These are phyloP conservation scores for Gaultheria prostrata DNA, from an alignment of 148 eudicot genomes.

Conservation along the genomic window DNA sequence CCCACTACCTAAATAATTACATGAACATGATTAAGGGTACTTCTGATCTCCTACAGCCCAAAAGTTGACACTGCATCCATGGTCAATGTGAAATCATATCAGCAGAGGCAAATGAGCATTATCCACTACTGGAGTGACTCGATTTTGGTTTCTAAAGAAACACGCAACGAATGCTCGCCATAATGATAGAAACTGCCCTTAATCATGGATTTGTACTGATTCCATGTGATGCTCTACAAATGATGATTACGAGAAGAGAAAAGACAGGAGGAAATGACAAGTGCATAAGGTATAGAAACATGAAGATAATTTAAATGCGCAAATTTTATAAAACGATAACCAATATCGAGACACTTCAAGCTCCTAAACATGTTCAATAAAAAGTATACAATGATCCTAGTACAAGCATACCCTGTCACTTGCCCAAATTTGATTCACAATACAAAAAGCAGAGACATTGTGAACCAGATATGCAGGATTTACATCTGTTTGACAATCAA, in stretches of 20 bases:
- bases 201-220: neutral
- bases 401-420: neutral
- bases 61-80: constrained; percentile 1
- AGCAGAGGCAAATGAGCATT: constrained; percentile 1
- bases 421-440: neutral
- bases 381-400: neutral
- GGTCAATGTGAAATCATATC: no score
- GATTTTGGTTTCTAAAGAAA: neutral
- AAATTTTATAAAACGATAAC: neutral
- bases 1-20: neutral
- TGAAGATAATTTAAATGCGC: neutral
- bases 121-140: neutral
- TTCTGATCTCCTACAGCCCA: neutral
- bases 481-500: constrained; percentile 1
- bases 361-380: neutral
- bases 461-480: neutral
- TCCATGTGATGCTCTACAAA: constrained; percentile 1
- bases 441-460: neutral
- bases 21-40: neutral
- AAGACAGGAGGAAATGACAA: neutral
- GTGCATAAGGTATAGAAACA: neutral
- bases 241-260: neutral
- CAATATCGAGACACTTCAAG: constrained; percentile 3
- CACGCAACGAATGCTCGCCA: neutral
- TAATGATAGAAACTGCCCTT: neutral